Evolutionary conservation across 225 moss, liverwort and hornwort species (phyloP), one percentile per base, ranked within the genome.

Genomic region (Polytrichum formosum): DNA sequence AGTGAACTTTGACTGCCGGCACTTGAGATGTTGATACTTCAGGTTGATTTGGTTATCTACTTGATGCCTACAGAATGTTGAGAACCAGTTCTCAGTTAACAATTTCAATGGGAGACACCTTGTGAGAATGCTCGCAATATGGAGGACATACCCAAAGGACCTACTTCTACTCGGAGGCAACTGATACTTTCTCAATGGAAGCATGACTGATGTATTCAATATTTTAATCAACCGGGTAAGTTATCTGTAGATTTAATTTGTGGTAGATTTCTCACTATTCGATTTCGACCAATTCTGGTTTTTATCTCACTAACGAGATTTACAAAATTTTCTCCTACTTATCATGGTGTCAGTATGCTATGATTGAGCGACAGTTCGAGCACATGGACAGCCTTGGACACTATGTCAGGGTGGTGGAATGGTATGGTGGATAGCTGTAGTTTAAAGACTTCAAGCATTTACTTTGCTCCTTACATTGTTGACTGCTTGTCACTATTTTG

Each of bases 151-250:
- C 54, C 70, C 65, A 64, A 28, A 73, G 74, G 64, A 71, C 77
- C 67, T 80, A 68, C 59, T 26, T 26, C 26, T 80, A 67, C 81
- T 70, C 22, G 58, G 63, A 76, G 66, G 67, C 23, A 29, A 68
- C 65, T 1, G 26, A 26, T 26, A 26, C 26, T 26, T 26, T 26
- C 26, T 72, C 66, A 67, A 75, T 77, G 82, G 70, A 69, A 79
- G 66, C 62, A 54, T 58, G 74, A 65, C 69, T 53, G 64, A 65
- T 37, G 35, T 35, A 27, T 64, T 75, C 54, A 61, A 46, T 61
- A 56, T 66, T 18, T 20, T 9, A 46, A 68, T 9, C 68, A 58
- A 68, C 60, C 66, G 72, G 86, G 86, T 86, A 30, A 73, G 86
- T 76, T 60, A 5, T 73, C 55, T 55, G 37, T 25, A 23, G 18